Percentiles rank a stretch among this genome's conserved stretches.
Conservation (phyloP, 257 asterid genomes). For the Nicotiana undulata region DNA sequence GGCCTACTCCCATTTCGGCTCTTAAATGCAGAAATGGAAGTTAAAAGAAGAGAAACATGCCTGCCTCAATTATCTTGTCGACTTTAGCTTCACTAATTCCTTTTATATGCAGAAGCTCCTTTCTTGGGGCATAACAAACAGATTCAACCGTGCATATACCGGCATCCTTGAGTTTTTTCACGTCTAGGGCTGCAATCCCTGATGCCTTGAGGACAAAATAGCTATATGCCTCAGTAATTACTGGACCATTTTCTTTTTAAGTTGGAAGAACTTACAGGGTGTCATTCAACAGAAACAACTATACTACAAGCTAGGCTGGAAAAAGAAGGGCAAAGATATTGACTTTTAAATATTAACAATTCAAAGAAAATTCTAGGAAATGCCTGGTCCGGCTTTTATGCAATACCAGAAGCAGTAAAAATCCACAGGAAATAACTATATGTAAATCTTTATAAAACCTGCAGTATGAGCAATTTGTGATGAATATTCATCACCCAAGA, state of each 20-base stretch:
- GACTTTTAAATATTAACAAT: not conserved
- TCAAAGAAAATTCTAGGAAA: not conserved
- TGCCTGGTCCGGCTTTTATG: not conserved
- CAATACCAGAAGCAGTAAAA: not conserved
- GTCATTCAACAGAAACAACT: constrained; percentile 4
- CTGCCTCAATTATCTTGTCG: constrained; percentile 96
- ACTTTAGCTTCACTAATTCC: constrained; percentile 98
- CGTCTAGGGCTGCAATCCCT: constrained; percentile 83
- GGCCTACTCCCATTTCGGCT: too few species aligned
- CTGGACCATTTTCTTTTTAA: not conserved
- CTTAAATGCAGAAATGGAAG: not conserved
- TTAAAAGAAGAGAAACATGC: constrained; percentile 32
- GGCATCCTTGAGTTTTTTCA: constrained; percentile 89
- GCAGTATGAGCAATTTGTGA: not conserved
- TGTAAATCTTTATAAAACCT: not conserved
- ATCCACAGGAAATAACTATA: not conserved
- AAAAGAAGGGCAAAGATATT: not conserved
- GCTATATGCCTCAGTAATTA: not conserved
- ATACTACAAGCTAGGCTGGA: not conserved
- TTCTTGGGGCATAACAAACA: constrained; percentile 86
- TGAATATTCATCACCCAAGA: not conserved
- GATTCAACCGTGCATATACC: constrained; percentile 92
- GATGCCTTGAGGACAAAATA: constrained; percentile 42
- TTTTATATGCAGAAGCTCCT: constrained; percentile 85
- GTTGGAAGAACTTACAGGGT: not conserved